A percentile compares a stretch with the other conserved stretches of the same genome.
These are phyloP conservation scores for Liquidambar formosana DNA, from an alignment of 164 flowering plant genomes.

Conservation along the genomic window DNA sequence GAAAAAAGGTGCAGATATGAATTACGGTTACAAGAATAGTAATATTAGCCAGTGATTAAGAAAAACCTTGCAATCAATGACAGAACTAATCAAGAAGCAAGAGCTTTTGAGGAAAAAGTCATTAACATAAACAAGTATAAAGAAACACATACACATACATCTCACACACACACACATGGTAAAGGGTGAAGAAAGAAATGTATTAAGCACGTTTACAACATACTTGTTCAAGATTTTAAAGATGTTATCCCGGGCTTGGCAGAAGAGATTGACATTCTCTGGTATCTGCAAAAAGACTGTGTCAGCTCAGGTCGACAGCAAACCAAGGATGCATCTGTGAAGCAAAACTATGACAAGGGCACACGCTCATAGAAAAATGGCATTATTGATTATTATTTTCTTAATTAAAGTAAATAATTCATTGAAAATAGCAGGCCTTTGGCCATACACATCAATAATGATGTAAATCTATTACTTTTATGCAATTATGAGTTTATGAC, in stretches of 20 bases:
- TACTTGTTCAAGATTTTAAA: slow-evolving; percentile 65
- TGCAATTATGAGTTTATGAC: not conserved
- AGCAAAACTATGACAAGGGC: not conserved
- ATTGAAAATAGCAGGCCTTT: no score
- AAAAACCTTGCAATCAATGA: no score
- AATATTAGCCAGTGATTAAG: no score
- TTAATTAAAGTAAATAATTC: no score
- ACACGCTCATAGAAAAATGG: no score
- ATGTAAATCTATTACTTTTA: no score
- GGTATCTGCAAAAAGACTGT: slow-evolving; percentile 50
- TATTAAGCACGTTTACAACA: slow-evolving; percentile 9
- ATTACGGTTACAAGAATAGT: no score
- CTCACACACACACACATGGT: not conserved
- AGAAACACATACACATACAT: not conserved
- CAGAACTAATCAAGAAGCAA: no score
- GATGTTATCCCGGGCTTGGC: slow-evolving; percentile 79
- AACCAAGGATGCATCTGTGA: not conserved
- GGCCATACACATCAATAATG: no score
- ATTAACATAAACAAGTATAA: not conserved
- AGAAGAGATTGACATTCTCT: slow-evolving; percentile 68
- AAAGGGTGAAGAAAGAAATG: not conserved
- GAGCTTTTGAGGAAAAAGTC: not conserved
- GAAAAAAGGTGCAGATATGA: no score
- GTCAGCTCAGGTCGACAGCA: not conserved
- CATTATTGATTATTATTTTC: no score